Evolutionary conservation across 768 basidiomycete genomes (phyloP).

Genomic region (Lactarius akahatsu): DNA sequence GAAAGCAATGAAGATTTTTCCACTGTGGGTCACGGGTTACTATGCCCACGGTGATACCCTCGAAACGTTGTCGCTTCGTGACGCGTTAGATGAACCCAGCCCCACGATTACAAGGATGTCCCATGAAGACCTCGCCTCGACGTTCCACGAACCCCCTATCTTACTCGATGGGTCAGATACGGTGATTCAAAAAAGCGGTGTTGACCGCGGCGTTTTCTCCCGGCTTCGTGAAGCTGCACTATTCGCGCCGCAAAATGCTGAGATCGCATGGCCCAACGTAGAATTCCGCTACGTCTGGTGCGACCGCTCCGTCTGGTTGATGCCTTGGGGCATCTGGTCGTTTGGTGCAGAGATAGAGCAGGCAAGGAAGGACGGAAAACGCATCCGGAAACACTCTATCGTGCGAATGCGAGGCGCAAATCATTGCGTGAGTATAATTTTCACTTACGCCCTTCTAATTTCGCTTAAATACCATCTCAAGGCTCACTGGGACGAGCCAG

Average conservation of each 20-base stretch:
- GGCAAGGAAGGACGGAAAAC: background rate
- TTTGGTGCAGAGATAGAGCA: background rate
- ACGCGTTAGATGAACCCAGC: background rate
- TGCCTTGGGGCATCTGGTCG: background rate
- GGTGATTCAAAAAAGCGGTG: background rate
- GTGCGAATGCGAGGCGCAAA: conserved; percentile 1
- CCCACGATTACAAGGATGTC: background rate
- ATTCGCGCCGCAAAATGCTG: background rate
- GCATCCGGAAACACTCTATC: background rate
- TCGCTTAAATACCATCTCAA: background rate
- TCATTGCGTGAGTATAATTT: background rate
- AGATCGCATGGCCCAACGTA: background rate
- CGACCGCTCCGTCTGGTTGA: conserved; percentile 1
- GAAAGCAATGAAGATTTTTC: background rate
- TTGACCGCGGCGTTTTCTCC: background rate
- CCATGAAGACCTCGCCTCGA: background rate
- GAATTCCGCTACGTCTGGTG: conserved; percentile 4
- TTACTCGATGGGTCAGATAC: background rate
- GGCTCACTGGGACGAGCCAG: conserved; percentile 1
- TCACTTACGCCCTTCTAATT: too few relatives aligned
- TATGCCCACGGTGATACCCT: conserved; percentile 1
- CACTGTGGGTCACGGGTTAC: background rate
- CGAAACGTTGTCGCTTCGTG: background rate
- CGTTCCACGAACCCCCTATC: background rate
- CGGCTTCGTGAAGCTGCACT: background rate